Conservation (phyloP, 140 eudicot species). For the Ambrosia hybrid region DNA sequence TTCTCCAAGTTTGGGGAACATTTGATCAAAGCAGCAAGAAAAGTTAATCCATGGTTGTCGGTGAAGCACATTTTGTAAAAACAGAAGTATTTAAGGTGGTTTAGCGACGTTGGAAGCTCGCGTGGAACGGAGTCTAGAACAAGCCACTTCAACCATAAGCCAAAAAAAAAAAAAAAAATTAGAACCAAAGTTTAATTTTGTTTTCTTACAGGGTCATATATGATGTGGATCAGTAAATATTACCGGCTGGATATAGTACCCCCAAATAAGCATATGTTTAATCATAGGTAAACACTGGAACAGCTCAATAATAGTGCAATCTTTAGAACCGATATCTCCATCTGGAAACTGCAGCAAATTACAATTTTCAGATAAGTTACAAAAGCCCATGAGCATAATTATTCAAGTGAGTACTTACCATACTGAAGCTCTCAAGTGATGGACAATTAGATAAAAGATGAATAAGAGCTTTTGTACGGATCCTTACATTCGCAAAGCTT, state of each 20-base stretch:
- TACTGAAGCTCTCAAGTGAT: neutral
- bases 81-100: neutral
- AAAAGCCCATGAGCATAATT: neutral
- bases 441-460: neutral
- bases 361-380: neutral
- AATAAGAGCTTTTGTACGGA: neutral
- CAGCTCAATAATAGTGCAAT: slow-evolving; percentile 4
- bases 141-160: neutral
- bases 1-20: neutral
- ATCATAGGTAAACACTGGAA: neutral
- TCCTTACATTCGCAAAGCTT: neutral
- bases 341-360: neutral
- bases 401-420: neutral
- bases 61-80: neutral
- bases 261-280: neutral
- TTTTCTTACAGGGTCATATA: neutral
- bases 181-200: neutral
- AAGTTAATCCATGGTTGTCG: neutral
- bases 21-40: slow-evolving; percentile 7
- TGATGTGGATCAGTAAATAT: neutral
- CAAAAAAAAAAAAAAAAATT: neutral
- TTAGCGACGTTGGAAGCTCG: slow-evolving; percentile 1
- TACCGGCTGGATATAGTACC: neutral
- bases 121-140: neutral
- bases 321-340: neutral